A percentile compares a stretch with the other conserved stretches of the same genome.
Conservation (phyloP, 805 yeast species). For the Ogataea zsoltii region DNA sequence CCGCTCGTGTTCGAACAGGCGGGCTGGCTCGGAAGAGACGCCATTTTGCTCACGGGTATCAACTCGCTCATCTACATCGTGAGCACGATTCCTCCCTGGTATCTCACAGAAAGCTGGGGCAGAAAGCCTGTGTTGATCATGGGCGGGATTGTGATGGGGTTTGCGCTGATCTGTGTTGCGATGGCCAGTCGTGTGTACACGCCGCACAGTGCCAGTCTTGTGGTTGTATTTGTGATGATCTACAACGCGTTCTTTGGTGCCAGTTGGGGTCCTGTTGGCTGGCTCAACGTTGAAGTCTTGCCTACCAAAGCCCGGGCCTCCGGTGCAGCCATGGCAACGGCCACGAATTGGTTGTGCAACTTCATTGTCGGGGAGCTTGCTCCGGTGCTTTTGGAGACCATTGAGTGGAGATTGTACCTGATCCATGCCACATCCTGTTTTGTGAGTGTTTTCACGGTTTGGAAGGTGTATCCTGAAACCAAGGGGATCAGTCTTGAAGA, state of each 20-base stretch:
- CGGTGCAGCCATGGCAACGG: constrained; percentile 88
- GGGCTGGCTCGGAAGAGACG: constrained; percentile 89
- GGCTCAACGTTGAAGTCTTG: constrained; percentile 83
- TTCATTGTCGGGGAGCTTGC: constrained; percentile 91
- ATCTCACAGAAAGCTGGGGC: constrained; percentile 88
- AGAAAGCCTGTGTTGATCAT: constrained; percentile 77
- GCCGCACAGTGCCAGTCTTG: constrained; percentile 61
- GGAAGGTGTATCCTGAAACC: constrained; percentile 81
- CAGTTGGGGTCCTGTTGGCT: constrained; percentile 94
- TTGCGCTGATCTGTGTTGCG: constrained; percentile 65
- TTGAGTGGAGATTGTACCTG: constrained; percentile 78
- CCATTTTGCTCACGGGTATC: constrained; percentile 88
- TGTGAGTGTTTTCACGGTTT: constrained; percentile 71
- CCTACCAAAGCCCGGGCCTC: constrained; percentile 84
- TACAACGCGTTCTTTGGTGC: constrained; percentile 85
- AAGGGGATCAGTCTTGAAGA: constrained; percentile 87
- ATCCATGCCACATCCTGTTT: constrained; percentile 80
- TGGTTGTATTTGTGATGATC: constrained; percentile 73
- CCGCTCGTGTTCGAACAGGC: constrained; percentile 94
- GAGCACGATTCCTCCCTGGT: constrained; percentile 89
- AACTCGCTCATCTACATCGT: constrained; percentile 55
- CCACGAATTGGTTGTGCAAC: constrained; percentile 91
- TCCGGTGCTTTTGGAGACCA: constrained; percentile 75
- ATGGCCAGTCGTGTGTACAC: constrained; percentile 52
- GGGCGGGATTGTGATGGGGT: constrained; percentile 81